These are phyloP conservation scores for Emmonsia crescens DNA, from an alignment of 2,329 filamentous ascomycete species.

Conservation along the genomic window DNA sequence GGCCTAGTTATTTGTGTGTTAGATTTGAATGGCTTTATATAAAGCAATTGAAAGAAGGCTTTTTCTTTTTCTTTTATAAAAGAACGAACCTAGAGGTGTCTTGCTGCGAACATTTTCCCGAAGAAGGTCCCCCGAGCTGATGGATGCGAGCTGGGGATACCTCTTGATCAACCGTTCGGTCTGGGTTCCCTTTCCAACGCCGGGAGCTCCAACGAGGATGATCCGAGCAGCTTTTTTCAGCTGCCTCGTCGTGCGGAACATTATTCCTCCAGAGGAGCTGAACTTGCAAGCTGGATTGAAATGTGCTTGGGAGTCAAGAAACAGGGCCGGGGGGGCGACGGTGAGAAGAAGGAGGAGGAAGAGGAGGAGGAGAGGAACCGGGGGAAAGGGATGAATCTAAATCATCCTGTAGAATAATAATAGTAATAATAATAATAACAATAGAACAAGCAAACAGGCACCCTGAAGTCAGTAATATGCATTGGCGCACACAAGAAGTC, in stretches of 20 bases:
- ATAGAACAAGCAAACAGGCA: neutral
- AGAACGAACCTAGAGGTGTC: conserved; percentile 63
- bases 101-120: conserved; percentile 83
- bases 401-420: conserved; percentile 1
- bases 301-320: neutral
- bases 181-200: conserved; percentile 94
- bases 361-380: neutral
- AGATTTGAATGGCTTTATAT: conserved; percentile 5
- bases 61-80: too few species aligned
- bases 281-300: neutral
- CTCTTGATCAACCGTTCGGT: conserved; percentile 75
- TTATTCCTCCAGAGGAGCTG: neutral
- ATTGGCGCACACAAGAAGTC: neutral
- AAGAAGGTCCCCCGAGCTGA: conserved; percentile 87
- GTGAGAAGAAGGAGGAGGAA: neutral
- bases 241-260: conserved; percentile 30
- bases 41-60: neutral
- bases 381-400: neutral
- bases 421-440: neutral
- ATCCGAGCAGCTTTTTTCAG: conserved; percentile 76
- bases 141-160: conserved; percentile 79
- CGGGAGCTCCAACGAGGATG: conserved; percentile 91
- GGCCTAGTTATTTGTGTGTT: conserved; percentile 45
- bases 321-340: neutral
- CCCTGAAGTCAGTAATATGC: neutral